phyloP scores from a whole-genome alignment of 495 filamentous ascomycete genomes.

The Filosporella fistucella region DNA sequence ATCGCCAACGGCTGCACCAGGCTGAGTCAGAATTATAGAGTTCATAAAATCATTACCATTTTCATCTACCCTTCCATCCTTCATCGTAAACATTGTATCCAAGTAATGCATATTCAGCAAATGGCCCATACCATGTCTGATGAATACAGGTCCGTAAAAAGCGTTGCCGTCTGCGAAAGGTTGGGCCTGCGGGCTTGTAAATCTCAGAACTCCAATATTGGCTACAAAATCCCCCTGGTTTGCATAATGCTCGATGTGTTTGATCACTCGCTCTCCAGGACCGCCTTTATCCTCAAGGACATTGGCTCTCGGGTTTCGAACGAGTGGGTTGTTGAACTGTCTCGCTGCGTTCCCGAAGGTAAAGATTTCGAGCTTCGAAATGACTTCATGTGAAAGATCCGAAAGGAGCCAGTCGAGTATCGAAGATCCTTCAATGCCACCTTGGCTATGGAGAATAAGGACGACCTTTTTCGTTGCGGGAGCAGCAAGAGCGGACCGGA shows the following conservation, averaged over 20 bases:
- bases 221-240: constrained; percentile 38
- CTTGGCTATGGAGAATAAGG: constrained; percentile 75
- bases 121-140: constrained; percentile 8
- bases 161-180: constrained; percentile 17
- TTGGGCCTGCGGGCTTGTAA: constrained; percentile 10
- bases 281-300: constrained; percentile 23
- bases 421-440: constrained; percentile 68
- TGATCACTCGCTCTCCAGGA: constrained; percentile 37
- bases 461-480: constrained; percentile 55
- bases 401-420: constrained; percentile 75
- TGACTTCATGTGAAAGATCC: constrained; percentile 60
- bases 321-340: constrained; percentile 78
- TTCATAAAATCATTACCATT: constrained; percentile 17
- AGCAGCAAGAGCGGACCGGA: constrained; percentile 7
- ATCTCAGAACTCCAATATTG: constrained; percentile 15
- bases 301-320: background rate
- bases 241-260: constrained; percentile 80
- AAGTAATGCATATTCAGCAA: constrained; percentile 20
- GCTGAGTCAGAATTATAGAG: background rate
- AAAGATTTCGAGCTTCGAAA: constrained; percentile 73
- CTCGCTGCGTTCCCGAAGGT: constrained; percentile 82
- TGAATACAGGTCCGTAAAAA: constrained; percentile 11
- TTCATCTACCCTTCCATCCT: constrained; percentile 12
- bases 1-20: background rate
- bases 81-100: constrained; percentile 12